Base-by-base conservation (phyloP, 2,329 filamentous ascomycete species). In the Venturia pyrina region DNA sequence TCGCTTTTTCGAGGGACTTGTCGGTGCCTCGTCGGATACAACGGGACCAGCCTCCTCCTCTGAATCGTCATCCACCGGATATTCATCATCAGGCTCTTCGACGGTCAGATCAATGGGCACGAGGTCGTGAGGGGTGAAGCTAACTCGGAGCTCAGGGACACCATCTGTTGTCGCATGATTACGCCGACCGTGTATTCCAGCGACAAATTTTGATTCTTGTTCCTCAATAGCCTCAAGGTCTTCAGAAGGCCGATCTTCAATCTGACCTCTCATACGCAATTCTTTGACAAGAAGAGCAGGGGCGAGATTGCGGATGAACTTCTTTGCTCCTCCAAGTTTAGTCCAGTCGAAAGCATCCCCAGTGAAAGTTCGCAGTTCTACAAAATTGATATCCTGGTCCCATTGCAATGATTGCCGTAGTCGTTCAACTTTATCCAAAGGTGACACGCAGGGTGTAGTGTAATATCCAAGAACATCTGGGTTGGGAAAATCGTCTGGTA, bases 321-420 rank as follows among this genome's bases (percentile, higher is more conserved):
- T 96, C 72, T 89, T 85, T 19, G 93, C 92, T 0, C 93, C 93
- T 63, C 83, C 83, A 37, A 87, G 84, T 70, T 87, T 89, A 5
- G 83, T 85, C 95, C 95, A 99, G 67, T 93, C 91, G 69, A 99
- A 96, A 0, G 88, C 88, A 68, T 96, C 87, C 0, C 83, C 82
- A 0, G 88, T 84, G 73, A 96, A 97, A 17, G 83, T 81, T 44
- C 93, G 84, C 44, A 99, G 76, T 0, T 84, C 86, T 4, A 78
- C 71, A 15, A 89, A 80, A 69, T 96, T 85, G 21, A 95, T 80
- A 0, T 83, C 78, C 56, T 79, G 78, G 66, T 87, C 83, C 85
- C 88, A 91, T 11, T 78, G 77, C 50, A 89, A 79, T 0, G 79
- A 78, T 1, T 74, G 73, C 66, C 77, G 80, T 24, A 93, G 71